phyloP scores from a whole-genome alignment of 129 eudicot genomes.

The Arctium minus region DNA sequence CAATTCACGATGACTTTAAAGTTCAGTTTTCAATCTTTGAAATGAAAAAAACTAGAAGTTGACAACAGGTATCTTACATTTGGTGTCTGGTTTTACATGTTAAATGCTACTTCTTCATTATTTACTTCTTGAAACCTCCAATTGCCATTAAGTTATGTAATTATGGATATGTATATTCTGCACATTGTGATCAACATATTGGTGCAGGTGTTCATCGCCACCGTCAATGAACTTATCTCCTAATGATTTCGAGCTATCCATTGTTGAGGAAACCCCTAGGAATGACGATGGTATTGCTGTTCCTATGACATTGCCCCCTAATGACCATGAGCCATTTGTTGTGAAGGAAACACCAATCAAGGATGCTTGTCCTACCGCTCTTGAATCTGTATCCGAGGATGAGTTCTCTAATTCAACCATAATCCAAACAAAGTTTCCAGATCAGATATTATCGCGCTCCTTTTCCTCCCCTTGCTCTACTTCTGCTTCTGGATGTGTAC shows the following conservation, averaged over 20 bases:
- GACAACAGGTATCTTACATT: background rate
- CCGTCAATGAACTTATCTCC: conserved; percentile 24
- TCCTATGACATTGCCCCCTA: background rate
- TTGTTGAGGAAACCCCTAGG: conserved; percentile 75
- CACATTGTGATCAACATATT: conserved; percentile 8
- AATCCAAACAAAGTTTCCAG: conserved; percentile 33
- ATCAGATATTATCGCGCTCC: conserved; percentile 26
- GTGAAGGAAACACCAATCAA: conserved; percentile 58
- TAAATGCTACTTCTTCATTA: background rate
- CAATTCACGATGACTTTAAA: background rate
- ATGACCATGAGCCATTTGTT: conserved; percentile 32
- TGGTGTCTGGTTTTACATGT: background rate
- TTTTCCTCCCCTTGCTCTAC: conserved; percentile 21
- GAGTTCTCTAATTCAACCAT: conserved; percentile 44
- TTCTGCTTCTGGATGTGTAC: conserved; percentile 25
- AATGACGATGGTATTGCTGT: conserved; percentile 11
- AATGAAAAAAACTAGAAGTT: background rate
- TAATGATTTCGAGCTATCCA: conserved; percentile 40
- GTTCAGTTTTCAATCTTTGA: background rate
- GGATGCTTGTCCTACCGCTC: conserved; percentile 12
- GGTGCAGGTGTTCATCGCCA: conserved; percentile 52
- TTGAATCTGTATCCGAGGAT: conserved; percentile 40
- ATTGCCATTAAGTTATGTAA: background rate
- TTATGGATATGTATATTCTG: background rate
- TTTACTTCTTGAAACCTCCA: background rate